Evolutionary conservation across 2,329 filamentous ascomycete genomes (phyloP), one percentile per base, ranked within the genome.

Genomic region (Alternaria burnsii): DNA sequence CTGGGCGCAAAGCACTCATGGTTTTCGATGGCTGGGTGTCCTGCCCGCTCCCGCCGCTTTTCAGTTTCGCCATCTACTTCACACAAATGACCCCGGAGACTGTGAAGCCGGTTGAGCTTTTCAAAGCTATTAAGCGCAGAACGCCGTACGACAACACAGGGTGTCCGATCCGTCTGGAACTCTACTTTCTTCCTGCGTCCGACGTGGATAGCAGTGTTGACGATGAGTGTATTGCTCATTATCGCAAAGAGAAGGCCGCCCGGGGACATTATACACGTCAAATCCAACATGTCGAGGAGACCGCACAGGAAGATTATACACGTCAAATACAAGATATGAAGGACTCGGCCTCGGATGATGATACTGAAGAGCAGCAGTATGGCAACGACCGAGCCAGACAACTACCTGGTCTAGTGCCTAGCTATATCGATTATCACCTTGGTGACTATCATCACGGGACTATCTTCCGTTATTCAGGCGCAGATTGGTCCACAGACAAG

Each of bases 1-100:
- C 55, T 30, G 52, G 55, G 24, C 47, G 36, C 28, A 41, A 61
- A 47, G 58, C 61, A 32, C 55, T 64, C 11, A 56, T 61, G 26
- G 48, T 64, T 20, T 61, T 64, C 4, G 2, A 22, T 36, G 55
- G 58, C 58, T 1, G 22, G 47, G 55, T 53, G 48, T 51, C 55
- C n/a, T 61, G 58, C 14, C 58, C 61, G 16, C 61, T 64, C 50
- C 61, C 61, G 18, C 58, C 52, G 26, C 61, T 64, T 48, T 64
- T 24, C 32, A 56, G 52, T 52, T 64, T 64, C 43, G 55, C 55
- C 28, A 53, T 64, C 42, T 64, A 64, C 52, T 64, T 64, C 43
- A 64, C 61, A 40, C 58, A 61, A 7, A 55, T 47, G 16, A 64
- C 52, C n/a, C 42, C 34, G 18, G 55, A 56, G 20, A 64, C 47